Evolutionary conservation across 306 rosid genomes (phyloP).

Genomic region (Lotus japonicus): DNA sequence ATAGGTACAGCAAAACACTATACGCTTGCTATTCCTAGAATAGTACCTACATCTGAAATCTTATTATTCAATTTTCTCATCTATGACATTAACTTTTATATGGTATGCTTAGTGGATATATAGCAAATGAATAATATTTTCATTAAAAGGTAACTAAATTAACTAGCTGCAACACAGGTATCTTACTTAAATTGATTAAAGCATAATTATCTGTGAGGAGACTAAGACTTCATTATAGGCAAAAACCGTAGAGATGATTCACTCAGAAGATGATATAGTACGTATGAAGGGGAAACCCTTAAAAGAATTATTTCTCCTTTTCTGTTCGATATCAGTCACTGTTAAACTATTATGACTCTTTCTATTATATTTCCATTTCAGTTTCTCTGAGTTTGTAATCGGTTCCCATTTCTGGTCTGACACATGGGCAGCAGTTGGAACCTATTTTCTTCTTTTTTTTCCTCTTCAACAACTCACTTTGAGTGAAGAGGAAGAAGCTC

Average conservation of each 20-base stretch:
- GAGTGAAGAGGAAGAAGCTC: too few species aligned
- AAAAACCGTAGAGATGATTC: too few species aligned
- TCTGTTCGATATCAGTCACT: too few species aligned
- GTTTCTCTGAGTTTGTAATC: too few species aligned
- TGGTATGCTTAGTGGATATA: background rate
- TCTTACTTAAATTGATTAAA: slow-evolving; percentile 3
- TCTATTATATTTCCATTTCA: too few species aligned
- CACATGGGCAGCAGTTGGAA: background rate
- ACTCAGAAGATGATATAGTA: too few species aligned
- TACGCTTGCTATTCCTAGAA: background rate
- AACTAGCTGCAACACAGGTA: background rate
- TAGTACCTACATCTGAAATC: background rate
- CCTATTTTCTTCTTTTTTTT: background rate
- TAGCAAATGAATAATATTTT: background rate
- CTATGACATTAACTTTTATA: background rate
- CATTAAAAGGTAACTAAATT: background rate
- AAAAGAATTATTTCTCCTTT: too few species aligned
- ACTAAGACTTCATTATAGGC: too few species aligned
- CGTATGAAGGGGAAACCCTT: too few species aligned
- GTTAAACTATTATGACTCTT: too few species aligned
- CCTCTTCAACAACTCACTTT: background rate
- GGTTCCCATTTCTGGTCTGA: background rate
- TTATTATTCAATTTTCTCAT: background rate
- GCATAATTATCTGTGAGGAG: background rate
- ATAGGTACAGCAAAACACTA: background rate